Evolutionary conservation across 1,139 yeast species (phyloP).

Genomic region (Suzukiozyma palmioleophila): DNA sequence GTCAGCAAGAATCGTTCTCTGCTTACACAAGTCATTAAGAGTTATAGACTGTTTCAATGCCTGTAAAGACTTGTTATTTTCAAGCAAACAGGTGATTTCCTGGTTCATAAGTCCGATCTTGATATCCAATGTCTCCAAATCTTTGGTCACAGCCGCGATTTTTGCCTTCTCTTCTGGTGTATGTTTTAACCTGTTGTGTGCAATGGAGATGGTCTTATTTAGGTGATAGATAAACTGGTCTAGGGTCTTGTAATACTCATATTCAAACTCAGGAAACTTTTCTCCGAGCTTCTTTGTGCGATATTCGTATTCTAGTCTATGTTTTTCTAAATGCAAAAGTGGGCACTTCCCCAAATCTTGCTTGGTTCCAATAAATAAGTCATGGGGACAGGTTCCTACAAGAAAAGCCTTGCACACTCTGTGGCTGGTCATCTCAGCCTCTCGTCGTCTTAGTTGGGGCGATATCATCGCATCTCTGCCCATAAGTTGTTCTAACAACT

Average conservation of each 20-base stretch:
- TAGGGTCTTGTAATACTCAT: constrained; percentile 58
- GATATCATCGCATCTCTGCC: constrained; percentile 56
- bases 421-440: constrained; percentile 56
- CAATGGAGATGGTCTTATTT: constrained; percentile 60
- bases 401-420: constrained; percentile 76
- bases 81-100: constrained; percentile 59
- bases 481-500: constrained; percentile 77
- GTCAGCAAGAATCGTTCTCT: constrained; percentile 47
- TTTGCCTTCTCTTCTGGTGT: constrained; percentile 73
- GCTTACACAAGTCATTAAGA: constrained; percentile 40
- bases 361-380: constrained; percentile 76
- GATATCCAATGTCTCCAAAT: constrained; percentile 63
- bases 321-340: constrained; percentile 69
- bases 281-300: constrained; percentile 52
- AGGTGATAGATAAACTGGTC: constrained; percentile 60
- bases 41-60: constrained; percentile 47
- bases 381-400: constrained; percentile 88
- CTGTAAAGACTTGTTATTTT: constrained; percentile 47
- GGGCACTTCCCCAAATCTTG: constrained; percentile 83
- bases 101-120: constrained; percentile 64
- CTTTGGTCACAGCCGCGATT: constrained; percentile 58
- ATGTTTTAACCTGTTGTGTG: constrained; percentile 65
- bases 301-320: constrained; percentile 65
- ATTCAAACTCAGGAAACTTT: constrained; percentile 63
- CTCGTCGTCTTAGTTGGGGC: constrained; percentile 31